Conservation (phyloP, 352 stramenopile genomes). For the Pythium rhizo-oryzae region DNA sequence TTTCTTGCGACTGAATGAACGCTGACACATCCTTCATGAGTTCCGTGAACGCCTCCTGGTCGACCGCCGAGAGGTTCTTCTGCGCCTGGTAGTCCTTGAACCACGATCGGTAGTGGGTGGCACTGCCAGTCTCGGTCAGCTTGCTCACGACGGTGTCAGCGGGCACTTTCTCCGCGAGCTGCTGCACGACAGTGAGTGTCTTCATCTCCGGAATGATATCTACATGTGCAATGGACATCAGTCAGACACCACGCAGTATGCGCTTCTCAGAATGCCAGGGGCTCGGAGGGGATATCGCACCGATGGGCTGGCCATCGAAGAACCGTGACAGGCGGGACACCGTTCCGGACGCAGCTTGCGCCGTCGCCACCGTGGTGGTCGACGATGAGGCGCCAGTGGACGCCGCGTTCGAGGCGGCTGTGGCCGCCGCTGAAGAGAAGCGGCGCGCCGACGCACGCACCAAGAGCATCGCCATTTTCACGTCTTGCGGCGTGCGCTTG, state of each 20-base stretch:
- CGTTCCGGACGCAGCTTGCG: neutral
- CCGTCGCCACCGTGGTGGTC: neutral
- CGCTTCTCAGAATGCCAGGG: neutral
- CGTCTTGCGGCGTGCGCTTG: neutral
- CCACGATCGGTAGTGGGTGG: conserved; percentile 19
- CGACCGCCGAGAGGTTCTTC: conserved; percentile 20
- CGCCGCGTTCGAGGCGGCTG: neutral
- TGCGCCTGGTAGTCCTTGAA: conserved; percentile 21
- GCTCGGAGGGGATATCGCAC: conserved; percentile 12
- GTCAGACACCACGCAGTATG: neutral
- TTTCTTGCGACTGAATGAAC: conserved; percentile 51
- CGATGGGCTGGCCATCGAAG: conserved; percentile 21
- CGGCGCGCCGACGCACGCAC: conserved; percentile 23
- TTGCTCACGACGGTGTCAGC: conserved; percentile 4
- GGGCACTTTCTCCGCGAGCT: conserved; percentile 34
- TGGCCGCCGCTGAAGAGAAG: conserved; percentile 15
- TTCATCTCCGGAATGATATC: conserved; percentile 54
- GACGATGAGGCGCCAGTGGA: neutral
- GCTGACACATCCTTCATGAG: conserved; percentile 47
- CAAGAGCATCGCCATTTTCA: conserved; percentile 18
- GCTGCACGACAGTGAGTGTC: conserved; percentile 57
- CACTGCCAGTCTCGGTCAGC: conserved; percentile 1
- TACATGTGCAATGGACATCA: conserved; percentile 1
- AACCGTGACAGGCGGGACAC: conserved; percentile 11
- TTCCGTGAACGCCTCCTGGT: conserved; percentile 42